Evolutionary conservation across 1,284 basidiomycete species (phyloP), one percentile per base, ranked within the genome.

Genomic region (Caloboletus inedulis): DNA sequence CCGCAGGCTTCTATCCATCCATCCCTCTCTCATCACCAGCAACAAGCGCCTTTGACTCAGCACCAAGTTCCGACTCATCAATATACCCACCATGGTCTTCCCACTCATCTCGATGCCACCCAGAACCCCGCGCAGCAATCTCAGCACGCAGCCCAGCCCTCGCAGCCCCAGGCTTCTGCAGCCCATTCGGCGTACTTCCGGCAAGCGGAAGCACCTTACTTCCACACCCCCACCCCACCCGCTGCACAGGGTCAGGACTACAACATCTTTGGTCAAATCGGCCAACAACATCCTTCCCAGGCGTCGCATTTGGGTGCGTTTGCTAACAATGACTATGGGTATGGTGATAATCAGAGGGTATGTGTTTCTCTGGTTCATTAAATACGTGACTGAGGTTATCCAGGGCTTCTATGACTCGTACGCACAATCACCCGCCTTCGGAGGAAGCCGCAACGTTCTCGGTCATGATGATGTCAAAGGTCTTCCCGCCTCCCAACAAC

Each of bases 361-460:
- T 46, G 59, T 51, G 30, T 30, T 58, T 42, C 23, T 16, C 51
- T 50, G 39, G 34, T 30, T 37, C 35, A 39, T 9, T 39, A 30
- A 39, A 27, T 55, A 2, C 35, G 51, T 59, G 54, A 60, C 60
- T 59, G 44, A 57, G 42, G 36, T 52, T 36, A 56, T 57, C 21
- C 59, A 87, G 83, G 80, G 79, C 57, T 88, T 89, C 69, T 90
- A 89, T 63, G 87, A 89, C 39, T 79, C 81, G 9, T 89, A 89
- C 60, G 84, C 80, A 52, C 81, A 79, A 58, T 71, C 69, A 14
- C 72, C 76, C 34, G 77, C 74, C 23, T 89, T 89, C 56, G 77
- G 78, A 30, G 77, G 77, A 30, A 79, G 76, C 52, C 77, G 87
- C 23, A 81, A 76, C 54, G 75, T 77, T n/a, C 74, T 87, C 5